Evolutionary conservation across 75 land plant species (phyloP).

Genomic region (Sequoia sempervirens): DNA sequence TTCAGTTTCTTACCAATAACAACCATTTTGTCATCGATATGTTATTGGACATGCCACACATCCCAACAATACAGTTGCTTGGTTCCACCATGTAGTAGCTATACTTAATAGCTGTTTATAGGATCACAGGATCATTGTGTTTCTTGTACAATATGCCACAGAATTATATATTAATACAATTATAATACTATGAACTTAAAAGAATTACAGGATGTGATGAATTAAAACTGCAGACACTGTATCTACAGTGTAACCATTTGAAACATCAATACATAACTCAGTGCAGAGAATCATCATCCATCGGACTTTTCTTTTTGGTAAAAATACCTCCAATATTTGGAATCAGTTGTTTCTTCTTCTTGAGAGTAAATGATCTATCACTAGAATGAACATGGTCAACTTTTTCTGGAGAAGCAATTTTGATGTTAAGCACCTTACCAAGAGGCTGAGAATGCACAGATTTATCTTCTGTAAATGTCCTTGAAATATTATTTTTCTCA

Average conservation of each 20-base stretch:
- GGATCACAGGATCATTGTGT: neutral
- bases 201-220: neutral
- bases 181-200: neutral
- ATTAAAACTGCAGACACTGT: slow-evolving; percentile 1
- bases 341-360: slow-evolving; percentile 32
- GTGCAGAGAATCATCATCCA: slow-evolving; percentile 38
- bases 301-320: slow-evolving; percentile 44
- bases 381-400: neutral
- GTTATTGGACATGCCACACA: neutral
- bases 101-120: neutral
- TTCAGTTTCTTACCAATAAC: slow-evolving; percentile 2
- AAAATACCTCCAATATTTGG: slow-evolving; percentile 53
- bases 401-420: slow-evolving; percentile 2
- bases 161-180: neutral
- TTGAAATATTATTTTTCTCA: slow-evolving; percentile 2
- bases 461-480: slow-evolving; percentile 1
- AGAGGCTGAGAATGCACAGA: slow-evolving; percentile 4
- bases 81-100: neutral
- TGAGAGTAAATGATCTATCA: slow-evolving; percentile 19
- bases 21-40: neutral
- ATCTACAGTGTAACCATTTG: neutral
- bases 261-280: neutral
- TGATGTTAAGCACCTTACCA: slow-evolving; percentile 11
- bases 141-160: neutral
- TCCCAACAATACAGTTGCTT: slow-evolving; percentile 5